Percentiles rank a stretch among this genome's conserved stretches.
These are phyloP conservation scores for Cocos nucifera DNA, from an alignment of 176 grass and related monocot species.

Conservation along the genomic window DNA sequence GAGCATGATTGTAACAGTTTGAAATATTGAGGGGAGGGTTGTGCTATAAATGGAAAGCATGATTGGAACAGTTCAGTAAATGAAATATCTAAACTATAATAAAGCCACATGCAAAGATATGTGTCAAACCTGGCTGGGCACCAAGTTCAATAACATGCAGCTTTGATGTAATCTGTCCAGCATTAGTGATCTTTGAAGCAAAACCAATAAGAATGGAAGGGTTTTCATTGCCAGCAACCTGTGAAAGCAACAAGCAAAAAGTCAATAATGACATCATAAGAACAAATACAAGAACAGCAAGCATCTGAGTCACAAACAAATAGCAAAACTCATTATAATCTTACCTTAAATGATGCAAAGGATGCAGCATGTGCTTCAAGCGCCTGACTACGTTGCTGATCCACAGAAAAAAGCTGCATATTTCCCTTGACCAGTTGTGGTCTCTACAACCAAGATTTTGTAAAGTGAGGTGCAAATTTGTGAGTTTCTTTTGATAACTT, in stretches of 20 bases:
- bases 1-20: too few species aligned
- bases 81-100: constrained; percentile 5
- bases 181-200: constrained; percentile 77
- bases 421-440: constrained; percentile 95
- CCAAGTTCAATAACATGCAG: constrained; percentile 97
- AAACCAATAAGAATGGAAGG: constrained; percentile 87
- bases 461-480: not conserved
- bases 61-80: too few species aligned
- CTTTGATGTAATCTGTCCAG: constrained; percentile 87
- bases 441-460: constrained; percentile 39
- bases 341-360: constrained; percentile 85
- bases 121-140: constrained; percentile 54
- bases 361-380: constrained; percentile 98
- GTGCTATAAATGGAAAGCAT: too few species aligned
- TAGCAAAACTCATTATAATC: not conserved
- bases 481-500: not conserved
- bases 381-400: constrained; percentile 95
- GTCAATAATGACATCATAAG: not conserved
- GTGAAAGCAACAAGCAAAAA: constrained; percentile 3
- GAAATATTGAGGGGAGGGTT: too few species aligned
- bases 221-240: constrained; percentile 93
- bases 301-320: constrained; percentile 9
- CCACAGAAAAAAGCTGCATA: constrained; percentile 98
- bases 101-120: not conserved
- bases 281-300: constrained; percentile 7